Conservation (phyloP, 140 eudicot species). For the Anethum foeniculum region DNA sequence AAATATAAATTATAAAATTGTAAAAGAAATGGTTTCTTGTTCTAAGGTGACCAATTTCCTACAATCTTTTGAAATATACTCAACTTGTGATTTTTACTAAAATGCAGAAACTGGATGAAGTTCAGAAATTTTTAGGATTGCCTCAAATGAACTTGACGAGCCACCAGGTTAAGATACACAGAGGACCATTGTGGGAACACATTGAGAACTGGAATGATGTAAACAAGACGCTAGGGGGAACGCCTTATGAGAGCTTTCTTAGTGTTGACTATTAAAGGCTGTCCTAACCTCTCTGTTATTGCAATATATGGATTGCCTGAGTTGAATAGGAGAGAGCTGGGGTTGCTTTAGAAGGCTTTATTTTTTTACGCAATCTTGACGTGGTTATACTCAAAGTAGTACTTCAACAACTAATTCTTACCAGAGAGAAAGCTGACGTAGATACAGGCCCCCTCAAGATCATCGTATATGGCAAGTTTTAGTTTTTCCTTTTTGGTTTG, state of each 20-base stretch:
- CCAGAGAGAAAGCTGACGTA: conserved; percentile 12
- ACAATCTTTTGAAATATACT: neutral
- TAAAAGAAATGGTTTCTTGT: neutral
- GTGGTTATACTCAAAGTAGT: neutral
- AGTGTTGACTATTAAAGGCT: conserved; percentile 39
- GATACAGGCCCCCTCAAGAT: neutral
- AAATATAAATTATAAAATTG: neutral
- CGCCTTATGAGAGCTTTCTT: conserved; percentile 62
- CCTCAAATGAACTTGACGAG: conserved; percentile 51
- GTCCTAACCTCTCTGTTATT: neutral
- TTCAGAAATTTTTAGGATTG: conserved; percentile 52
- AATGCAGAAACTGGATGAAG: conserved; percentile 60
- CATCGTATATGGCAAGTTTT: neutral
- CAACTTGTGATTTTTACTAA: neutral
- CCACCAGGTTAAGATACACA: conserved; percentile 82
- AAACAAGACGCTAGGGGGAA: conserved; percentile 54
- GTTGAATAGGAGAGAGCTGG: neutral
- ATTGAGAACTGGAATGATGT: conserved; percentile 73
- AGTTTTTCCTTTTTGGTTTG: neutral
- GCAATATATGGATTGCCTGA: neutral
- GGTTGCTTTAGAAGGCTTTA: neutral
- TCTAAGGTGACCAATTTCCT: neutral
- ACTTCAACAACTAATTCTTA: conserved; percentile 10
- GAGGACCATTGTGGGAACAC: conserved; percentile 63
- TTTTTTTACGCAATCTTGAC: neutral